Conservation (phyloP, 106 monocot species). For the Cymbidium sinense region DNA sequence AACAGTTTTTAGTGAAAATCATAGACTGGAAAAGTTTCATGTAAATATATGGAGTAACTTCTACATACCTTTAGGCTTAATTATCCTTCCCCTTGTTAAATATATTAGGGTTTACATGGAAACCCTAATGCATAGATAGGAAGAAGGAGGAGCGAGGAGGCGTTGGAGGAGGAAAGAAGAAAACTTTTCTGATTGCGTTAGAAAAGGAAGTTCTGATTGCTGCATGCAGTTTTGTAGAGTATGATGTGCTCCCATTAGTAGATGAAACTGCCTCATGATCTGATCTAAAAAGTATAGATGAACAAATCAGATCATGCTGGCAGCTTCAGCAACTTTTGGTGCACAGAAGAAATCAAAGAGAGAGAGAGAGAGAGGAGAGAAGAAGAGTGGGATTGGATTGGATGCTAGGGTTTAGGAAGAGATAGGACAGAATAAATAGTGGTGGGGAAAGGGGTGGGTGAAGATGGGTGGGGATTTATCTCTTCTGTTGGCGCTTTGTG, state of each 20-base stretch:
- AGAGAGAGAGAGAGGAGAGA: not conserved
- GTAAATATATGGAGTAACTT: too few species aligned
- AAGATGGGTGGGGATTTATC: not conserved
- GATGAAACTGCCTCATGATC: constrained; percentile 13
- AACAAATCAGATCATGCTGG: constrained; percentile 89
- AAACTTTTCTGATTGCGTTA: too few species aligned
- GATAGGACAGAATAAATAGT: not conserved
- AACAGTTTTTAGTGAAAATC: too few species aligned
- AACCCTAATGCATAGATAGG: not conserved
- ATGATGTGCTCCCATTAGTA: constrained; percentile 4
- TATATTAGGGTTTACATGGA: not conserved
- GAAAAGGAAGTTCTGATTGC: not conserved
- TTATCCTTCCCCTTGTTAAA: not conserved
- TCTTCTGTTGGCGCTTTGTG: not conserved
- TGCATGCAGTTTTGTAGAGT: not conserved
- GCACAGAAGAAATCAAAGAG: constrained; percentile 24
- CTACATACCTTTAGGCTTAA: too few species aligned
- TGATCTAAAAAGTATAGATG: not conserved
- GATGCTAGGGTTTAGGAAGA: not conserved
- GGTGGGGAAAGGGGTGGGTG: not conserved
- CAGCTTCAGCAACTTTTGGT: constrained; percentile 90
- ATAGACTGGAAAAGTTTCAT: too few species aligned
- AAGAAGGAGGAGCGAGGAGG: too few species aligned
- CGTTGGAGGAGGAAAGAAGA: too few species aligned
- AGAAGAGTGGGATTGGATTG: not conserved